These are phyloP conservation scores for Boletus sp. DNA, from an alignment of 768 basidiomycete genomes.

Conservation along the genomic window DNA sequence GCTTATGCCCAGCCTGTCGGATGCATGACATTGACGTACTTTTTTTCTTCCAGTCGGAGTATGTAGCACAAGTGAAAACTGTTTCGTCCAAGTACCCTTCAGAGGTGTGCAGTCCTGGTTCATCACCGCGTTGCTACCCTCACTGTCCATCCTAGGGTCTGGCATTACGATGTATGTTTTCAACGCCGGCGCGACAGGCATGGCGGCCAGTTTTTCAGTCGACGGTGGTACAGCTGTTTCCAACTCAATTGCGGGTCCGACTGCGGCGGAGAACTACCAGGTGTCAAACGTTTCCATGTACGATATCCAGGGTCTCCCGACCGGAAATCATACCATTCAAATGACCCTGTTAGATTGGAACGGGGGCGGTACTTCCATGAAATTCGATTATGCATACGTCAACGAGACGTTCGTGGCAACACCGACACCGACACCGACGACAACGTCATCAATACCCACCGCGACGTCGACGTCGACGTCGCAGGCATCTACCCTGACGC, in stretches of 20 bases:
- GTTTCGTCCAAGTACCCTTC: constrained; percentile 23
- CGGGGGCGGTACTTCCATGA: constrained; percentile 17
- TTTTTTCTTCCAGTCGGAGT: constrained; percentile 13
- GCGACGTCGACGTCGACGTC: constrained; percentile 1
- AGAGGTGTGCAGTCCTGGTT: constrained; percentile 8
- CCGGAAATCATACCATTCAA: constrained; percentile 19
- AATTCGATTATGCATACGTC: constrained; percentile 27
- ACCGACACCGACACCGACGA: neutral
- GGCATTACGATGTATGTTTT: constrained; percentile 29
- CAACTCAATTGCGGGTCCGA: constrained; percentile 4
- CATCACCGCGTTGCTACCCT: neutral
- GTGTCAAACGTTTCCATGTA: constrained; percentile 22
- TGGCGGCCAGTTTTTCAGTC: constrained; percentile 22
- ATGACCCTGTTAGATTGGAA: constrained; percentile 26
- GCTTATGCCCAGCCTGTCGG: neutral
- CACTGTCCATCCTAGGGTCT: constrained; percentile 13
- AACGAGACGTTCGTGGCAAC: constrained; percentile 23
- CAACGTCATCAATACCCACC: neutral
- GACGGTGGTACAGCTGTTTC: constrained; percentile 11
- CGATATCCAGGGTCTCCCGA: constrained; percentile 12
- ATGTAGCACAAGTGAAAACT: constrained; percentile 13
- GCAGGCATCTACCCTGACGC: neutral
- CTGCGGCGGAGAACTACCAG: constrained; percentile 16
- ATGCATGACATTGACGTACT: neutral
- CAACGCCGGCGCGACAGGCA: constrained; percentile 19